Base-by-base conservation (phyloP, 441 rosid genomes). In the Flueggea neowawraea region DNA sequence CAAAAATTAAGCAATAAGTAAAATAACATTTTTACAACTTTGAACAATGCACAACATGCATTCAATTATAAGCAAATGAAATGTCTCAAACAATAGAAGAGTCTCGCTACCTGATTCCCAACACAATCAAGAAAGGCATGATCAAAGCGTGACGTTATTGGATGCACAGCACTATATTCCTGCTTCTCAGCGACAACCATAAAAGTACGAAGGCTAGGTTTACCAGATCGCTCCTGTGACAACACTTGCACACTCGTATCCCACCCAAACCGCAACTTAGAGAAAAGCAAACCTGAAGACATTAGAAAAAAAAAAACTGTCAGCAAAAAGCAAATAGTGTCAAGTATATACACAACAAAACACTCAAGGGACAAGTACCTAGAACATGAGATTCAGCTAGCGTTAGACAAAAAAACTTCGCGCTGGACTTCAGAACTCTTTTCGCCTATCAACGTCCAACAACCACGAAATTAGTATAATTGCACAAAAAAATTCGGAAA, bases 261-360 rank as follows among this genome's bases (percentile, higher is more conserved):
- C 98, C 97, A 93, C 62, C 98, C 96, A 78, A 84, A 87, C 41
- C 98, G 87, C 66, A 93, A 78, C 76, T 70, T 88, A 16, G 93
- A 75, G 73, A 90, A 87, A 65, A 93, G 86, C 86, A 93, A 77
- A 63, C 81, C 98, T 93, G 86, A 55, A 67, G 28, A 58, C n/a
- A 41, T 52, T 28, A 50, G 43, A 54, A 56, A 48, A 32, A 48
- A 32, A 22, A 22, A 22, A 0, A 22, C 28, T 22, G 28, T 10
- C 16, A 57, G 54, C 28, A 8, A 16, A 41, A 31, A 16, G 52
- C 15, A 0, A 16, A 10, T 8, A 28, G 8, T 45, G 15, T 11
- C 9, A 4, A 16, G 31, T 41, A 15, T 16, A 2, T 8, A 11
- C 0, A 3, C 22, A 39, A 5, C 60, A 41, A 31, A 63, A 45